Conservation (phyloP, 768 basidiomycete genomes). For the Leccinum aurantiacum region DNA sequence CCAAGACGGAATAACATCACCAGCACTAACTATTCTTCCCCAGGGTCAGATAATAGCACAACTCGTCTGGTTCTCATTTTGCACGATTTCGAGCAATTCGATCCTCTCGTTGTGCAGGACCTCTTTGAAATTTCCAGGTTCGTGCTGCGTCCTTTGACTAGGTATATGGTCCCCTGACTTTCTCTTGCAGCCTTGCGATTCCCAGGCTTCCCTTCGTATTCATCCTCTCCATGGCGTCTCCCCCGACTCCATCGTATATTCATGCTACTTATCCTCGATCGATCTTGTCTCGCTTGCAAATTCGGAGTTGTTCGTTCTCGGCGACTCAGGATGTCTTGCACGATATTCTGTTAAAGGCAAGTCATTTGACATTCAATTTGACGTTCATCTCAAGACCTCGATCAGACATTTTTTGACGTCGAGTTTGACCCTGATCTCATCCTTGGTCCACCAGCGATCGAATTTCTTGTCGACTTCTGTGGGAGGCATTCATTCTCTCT, state of each 20-base stretch:
- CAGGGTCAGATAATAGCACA: conserved; percentile 17
- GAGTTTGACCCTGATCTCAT: conserved; percentile 59
- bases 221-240: conserved; percentile 58
- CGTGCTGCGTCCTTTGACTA: conserved; percentile 3
- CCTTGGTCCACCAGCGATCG: conserved; percentile 57
- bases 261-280: conserved; percentile 59
- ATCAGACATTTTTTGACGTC: conserved; percentile 62
- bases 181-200: conserved; percentile 46
- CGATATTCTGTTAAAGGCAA: conserved; percentile 54
- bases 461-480: conserved; percentile 58
- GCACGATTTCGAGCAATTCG: conserved; percentile 76
- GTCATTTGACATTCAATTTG: neutral
- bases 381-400: conserved; percentile 1
- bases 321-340: conserved; percentile 50
- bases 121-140: conserved; percentile 73
- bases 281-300: conserved; percentile 56
- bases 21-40: neutral
- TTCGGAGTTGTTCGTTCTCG: conserved; percentile 52
- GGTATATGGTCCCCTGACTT: neutral
- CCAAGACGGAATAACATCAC: neutral
- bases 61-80: conserved; percentile 57
- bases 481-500: conserved; percentile 55
- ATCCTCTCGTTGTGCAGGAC: conserved; percentile 61
- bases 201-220: conserved; percentile 63
- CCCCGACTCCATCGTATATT: conserved; percentile 54